Conservation (phyloP, 495 filamentous ascomycete species). For the Hypoxylon crocopeplum region DNA sequence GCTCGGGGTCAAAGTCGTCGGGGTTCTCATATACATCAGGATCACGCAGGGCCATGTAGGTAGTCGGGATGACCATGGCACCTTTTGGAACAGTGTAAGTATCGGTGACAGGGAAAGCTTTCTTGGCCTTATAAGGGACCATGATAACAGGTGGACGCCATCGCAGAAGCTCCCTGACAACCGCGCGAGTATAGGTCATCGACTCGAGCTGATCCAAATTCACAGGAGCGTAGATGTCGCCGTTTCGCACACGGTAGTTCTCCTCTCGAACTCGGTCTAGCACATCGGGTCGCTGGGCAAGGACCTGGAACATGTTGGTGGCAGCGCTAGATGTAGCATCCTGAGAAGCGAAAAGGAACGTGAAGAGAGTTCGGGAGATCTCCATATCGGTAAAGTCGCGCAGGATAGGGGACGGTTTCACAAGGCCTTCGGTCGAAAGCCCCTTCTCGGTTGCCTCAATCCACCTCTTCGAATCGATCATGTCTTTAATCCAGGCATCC, state of each 20-base stretch:
- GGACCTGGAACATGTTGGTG: constrained; percentile 94
- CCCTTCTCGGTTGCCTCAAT: constrained; percentile 74
- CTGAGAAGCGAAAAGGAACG: constrained; percentile 97
- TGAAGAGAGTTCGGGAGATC: constrained; percentile 94
- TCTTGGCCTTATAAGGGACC: constrained; percentile 96
- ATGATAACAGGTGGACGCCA: constrained; percentile 98
- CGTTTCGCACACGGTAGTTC: constrained; percentile 79
- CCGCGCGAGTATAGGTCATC: constrained; percentile 88
- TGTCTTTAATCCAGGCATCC: constrained; percentile 89
- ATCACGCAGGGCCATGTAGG: constrained; percentile 90
- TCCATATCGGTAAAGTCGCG: constrained; percentile 91
- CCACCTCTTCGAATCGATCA: constrained; percentile 82
- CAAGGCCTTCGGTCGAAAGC: constrained; percentile 65
- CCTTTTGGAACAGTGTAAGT: constrained; percentile 89
- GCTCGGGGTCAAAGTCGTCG: constrained; percentile 87
- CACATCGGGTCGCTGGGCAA: constrained; percentile 92
- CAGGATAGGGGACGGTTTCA: constrained; percentile 82
- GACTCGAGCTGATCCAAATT: constrained; percentile 85
- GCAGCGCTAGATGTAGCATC: constrained; percentile 92
- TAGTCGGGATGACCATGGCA: constrained; percentile 92
- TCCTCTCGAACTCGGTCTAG: constrained; percentile 92
- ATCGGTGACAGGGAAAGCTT: constrained; percentile 89
- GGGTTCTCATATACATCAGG: constrained; percentile 91
- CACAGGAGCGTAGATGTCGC: constrained; percentile 72
- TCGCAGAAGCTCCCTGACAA: constrained; percentile 91